Evolutionary conservation across 2,329 filamentous ascomycete genomes (phyloP).

Genomic region (Orbilia blumenaviensis): DNA sequence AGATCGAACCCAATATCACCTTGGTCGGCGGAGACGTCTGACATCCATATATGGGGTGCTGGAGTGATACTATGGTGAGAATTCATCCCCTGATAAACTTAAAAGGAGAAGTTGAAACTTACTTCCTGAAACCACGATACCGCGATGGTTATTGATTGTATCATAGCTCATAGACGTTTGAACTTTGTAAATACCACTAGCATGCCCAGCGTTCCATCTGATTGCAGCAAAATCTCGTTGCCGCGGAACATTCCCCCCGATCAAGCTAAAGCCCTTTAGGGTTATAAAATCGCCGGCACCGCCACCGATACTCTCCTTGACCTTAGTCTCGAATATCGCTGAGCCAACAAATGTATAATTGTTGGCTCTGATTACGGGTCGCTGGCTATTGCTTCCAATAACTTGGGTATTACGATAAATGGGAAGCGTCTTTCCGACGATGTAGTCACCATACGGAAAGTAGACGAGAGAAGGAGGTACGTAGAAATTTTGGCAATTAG

Average conservation of each 20-base stretch:
- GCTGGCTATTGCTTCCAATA: background rate
- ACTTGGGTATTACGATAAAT: conserved; percentile 21
- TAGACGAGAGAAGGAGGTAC: conserved; percentile 25
- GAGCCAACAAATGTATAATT: background rate
- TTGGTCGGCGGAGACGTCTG: background rate
- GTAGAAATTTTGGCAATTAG: conserved; percentile 22
- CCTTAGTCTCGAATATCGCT: conserved; percentile 18
- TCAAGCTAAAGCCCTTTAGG: background rate
- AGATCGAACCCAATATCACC: conserved; percentile 18
- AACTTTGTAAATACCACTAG: conserved; percentile 9
- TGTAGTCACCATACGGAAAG: conserved; percentile 14
- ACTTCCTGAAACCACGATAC: conserved; percentile 15
- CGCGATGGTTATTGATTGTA: conserved; percentile 1
- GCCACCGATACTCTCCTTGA: background rate
- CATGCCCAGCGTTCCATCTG: conserved; percentile 23
- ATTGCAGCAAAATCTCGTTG: conserved; percentile 4
- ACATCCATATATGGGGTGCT: conserved; percentile 21
- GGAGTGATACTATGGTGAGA: background rate
- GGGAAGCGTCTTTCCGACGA: conserved; percentile 9
- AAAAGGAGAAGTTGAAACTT: background rate
- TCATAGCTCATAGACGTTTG: background rate
- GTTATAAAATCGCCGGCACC: conserved; percentile 16
- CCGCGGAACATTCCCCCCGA: background rate
- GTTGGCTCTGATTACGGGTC: background rate
- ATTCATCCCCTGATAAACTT: background rate